These are phyloP conservation scores for Colletotrichum neosansevieriae DNA, from an alignment of 2,329 filamentous ascomycete genomes.

Conservation along the genomic window DNA sequence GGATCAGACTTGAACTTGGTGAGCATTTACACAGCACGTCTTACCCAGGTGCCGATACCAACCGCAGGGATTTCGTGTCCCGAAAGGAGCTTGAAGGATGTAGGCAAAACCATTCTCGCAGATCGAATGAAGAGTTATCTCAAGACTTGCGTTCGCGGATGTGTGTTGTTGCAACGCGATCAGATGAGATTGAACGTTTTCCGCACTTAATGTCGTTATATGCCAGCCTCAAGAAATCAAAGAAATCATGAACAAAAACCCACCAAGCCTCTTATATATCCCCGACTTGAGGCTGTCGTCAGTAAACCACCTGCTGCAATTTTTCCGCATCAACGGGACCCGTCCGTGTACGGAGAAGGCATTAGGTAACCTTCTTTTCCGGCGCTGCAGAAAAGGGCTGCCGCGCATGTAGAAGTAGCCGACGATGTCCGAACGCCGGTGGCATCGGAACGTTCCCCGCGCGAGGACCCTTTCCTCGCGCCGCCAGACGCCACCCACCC, in stretches of 20 bases:
- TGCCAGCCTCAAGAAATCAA: neutral
- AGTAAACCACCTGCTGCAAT: conserved; percentile 12
- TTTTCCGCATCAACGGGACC: conserved; percentile 27
- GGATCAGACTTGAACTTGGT: too few relatives aligned
- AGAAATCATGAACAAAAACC: neutral
- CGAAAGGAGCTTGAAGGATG: conserved; percentile 48
- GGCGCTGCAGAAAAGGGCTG: neutral
- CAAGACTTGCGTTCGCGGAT: neutral
- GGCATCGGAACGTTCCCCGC: conserved; percentile 34
- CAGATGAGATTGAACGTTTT: neutral
- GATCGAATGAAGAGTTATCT: neutral
- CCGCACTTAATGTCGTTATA: conserved; percentile 20
- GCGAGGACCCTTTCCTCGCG: neutral
- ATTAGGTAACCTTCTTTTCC: conserved; percentile 35
- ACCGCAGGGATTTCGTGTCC: conserved; percentile 49
- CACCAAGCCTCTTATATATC: conserved; percentile 33
- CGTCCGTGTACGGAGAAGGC: conserved; percentile 23
- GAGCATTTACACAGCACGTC: neutral
- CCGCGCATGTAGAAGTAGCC: conserved; percentile 15
- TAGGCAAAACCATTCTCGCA: conserved; percentile 43
- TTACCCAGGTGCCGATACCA: conserved; percentile 51
- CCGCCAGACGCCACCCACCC: conserved; percentile 21
- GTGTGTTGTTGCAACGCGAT: neutral
- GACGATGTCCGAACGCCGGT: neutral
- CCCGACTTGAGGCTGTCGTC: conserved; percentile 30